Evolutionary conservation across 768 basidiomycete species (phyloP).

Genomic region (Lactifluus subvellereus): DNA sequence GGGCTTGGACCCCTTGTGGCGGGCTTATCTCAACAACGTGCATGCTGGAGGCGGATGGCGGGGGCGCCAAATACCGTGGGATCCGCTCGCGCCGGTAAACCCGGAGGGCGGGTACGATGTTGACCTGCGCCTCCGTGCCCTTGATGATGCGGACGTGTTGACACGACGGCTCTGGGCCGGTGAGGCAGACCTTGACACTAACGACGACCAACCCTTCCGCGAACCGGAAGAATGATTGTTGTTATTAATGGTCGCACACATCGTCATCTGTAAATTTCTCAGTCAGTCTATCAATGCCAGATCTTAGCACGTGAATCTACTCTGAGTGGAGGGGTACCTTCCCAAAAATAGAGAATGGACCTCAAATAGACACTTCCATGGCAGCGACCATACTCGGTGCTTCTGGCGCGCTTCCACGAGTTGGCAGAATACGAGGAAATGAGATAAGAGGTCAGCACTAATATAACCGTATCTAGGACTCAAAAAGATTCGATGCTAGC

Average conservation of each 20-base stretch:
- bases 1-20: slow-evolving; percentile 58
- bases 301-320: neutral
- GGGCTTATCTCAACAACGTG: slow-evolving; percentile 55
- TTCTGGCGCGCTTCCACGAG: too few relatives aligned
- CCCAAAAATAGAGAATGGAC: too few relatives aligned
- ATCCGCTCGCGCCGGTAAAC: slow-evolving; percentile 29
- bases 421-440: too few relatives aligned
- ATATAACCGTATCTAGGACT: too few relatives aligned
- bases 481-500: too few relatives aligned
- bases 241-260: neutral
- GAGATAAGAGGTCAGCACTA: too few relatives aligned
- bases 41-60: slow-evolving; percentile 48
- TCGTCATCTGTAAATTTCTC: neutral
- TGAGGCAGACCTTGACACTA: neutral
- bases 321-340: too few relatives aligned
- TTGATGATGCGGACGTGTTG: neutral
- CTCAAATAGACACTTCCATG: too few relatives aligned
- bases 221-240: slow-evolving; percentile 3
- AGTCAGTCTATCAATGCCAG: neutral
- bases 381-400: too few relatives aligned
- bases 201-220: slow-evolving; percentile 3
- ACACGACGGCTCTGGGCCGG: slow-evolving; percentile 1
- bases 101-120: slow-evolving; percentile 8
- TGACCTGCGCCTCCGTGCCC: neutral
- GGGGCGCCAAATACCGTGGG: slow-evolving; percentile 47